A percentile compares a stretch with the other conserved stretches of the same genome.
Evolutionary conservation across 83 land plant species (phyloP).

Genomic region (Larix sibirica): DNA sequence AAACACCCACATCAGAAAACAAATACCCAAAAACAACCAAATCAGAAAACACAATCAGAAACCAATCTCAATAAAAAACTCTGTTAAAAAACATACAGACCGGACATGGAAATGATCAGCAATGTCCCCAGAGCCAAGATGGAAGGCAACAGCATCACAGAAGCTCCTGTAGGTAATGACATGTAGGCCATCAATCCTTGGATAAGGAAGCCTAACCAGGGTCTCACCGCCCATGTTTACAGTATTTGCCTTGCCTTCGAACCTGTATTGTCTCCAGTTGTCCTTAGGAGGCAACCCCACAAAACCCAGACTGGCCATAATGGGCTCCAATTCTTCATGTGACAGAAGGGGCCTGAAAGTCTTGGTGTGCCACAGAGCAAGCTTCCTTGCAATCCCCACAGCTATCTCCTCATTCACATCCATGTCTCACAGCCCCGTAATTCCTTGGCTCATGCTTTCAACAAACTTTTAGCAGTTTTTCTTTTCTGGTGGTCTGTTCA

Average conservation of each 20-base stretch:
- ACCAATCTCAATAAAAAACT: not conserved
- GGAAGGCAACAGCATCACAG: conserved; percentile 39
- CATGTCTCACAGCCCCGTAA: not conserved
- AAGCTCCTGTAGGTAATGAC: conserved; percentile 47
- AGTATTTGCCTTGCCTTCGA: conserved; percentile 9
- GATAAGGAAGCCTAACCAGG: conserved; percentile 46
- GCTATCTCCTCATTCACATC: conserved; percentile 27
- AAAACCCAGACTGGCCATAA: conserved; percentile 51
- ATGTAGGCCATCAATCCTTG: conserved; percentile 53
- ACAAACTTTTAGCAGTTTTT: too few species aligned
- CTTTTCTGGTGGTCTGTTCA: too few species aligned
- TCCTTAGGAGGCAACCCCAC: conserved; percentile 25
- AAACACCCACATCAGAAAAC: not conserved
- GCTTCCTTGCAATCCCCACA: conserved; percentile 27
- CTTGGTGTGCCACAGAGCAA: conserved; percentile 50
- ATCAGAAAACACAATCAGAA: not conserved
- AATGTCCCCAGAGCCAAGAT: conserved; percentile 26
- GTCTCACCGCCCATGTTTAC: conserved; percentile 11
- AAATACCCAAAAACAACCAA: not conserved
- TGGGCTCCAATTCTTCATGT: conserved; percentile 67
- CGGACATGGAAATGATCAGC: conserved; percentile 55
- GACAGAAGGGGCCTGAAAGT: conserved; percentile 59
- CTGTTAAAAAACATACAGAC: conserved; percentile 16
- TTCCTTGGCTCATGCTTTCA: too few species aligned
- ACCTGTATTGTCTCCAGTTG: conserved; percentile 48